phyloP scores from a whole-genome alignment of 1,139 yeast genomes.

The Blastobotrys aristatus region DNA sequence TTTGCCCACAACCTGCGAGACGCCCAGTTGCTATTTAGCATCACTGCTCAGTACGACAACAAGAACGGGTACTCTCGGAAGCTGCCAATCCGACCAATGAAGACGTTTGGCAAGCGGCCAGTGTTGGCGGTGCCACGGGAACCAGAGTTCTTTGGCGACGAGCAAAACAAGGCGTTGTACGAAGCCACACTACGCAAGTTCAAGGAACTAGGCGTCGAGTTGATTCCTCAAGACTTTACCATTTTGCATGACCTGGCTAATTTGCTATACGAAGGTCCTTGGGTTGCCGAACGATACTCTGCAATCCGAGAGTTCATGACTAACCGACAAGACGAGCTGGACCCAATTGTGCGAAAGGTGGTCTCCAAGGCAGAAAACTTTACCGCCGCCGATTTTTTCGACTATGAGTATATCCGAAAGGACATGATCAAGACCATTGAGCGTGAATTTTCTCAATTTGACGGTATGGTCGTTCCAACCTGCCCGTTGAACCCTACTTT shows the following conservation, averaged over 20 bases:
- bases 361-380: conserved; percentile 71
- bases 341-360: conserved; percentile 76
- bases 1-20: conserved; percentile 73
- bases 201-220: conserved; percentile 49
- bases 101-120: conserved; percentile 55
- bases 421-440: conserved; percentile 63
- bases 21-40: conserved; percentile 69
- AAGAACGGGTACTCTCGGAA: conserved; percentile 78
- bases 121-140: conserved; percentile 68
- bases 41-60: conserved; percentile 69
- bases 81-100: conserved; percentile 61
- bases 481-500: conserved; percentile 88
- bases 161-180: conserved; percentile 67
- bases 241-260: conserved; percentile 78
- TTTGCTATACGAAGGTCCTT: conserved; percentile 93
- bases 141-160: conserved; percentile 75
- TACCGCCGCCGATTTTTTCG: conserved; percentile 78
- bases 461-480: conserved; percentile 83
- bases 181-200: conserved; percentile 56
- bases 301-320: conserved; percentile 71
- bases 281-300: conserved; percentile 94
- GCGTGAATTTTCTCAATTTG: conserved; percentile 52
- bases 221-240: conserved; percentile 61
- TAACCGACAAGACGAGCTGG: conserved; percentile 63
- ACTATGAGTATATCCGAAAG: conserved; percentile 78